phyloP scores from a whole-genome alignment of 768 basidiomycete genomes.

The Boletus speciosus region DNA sequence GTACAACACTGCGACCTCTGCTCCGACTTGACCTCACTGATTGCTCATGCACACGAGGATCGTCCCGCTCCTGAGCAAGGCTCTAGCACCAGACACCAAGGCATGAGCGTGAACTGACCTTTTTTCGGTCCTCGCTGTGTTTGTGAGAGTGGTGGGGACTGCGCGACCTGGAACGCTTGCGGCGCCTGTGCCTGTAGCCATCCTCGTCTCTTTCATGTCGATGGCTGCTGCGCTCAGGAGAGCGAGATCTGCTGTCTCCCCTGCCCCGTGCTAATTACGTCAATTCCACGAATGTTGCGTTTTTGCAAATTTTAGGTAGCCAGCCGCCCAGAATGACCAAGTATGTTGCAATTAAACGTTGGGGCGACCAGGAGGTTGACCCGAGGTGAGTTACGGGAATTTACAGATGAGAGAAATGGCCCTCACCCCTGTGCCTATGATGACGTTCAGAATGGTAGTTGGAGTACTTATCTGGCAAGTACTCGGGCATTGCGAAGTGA shows the following conservation, averaged over 20 bases:
- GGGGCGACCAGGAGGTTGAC: slow-evolving; percentile 25
- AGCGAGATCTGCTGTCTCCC: slow-evolving; percentile 24
- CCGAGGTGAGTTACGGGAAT: slow-evolving; percentile 22
- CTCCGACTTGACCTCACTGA: slow-evolving; percentile 1
- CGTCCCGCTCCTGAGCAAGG: slow-evolving; percentile 6
- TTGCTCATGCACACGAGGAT: slow-evolving; percentile 1
- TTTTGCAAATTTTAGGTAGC: background rate
- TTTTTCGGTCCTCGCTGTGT: background rate
- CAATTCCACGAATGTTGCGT: background rate
- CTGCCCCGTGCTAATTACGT: slow-evolving; percentile 17
- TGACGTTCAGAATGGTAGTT: slow-evolving; percentile 6
- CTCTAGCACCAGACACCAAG: background rate
- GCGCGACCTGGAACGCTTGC: slow-evolving; percentile 23
- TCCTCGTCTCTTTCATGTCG: slow-evolving; percentile 11
- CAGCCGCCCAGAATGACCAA: slow-evolving; percentile 19
- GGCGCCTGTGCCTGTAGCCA: slow-evolving; percentile 3
- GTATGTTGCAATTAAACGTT: slow-evolving; percentile 1
- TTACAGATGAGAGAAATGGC: background rate
- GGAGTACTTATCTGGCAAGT: slow-evolving; percentile 8
- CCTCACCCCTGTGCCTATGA: slow-evolving; percentile 25
- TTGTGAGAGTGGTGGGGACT: slow-evolving; percentile 13
- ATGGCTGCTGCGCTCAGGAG: slow-evolving; percentile 14
- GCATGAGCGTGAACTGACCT: background rate
- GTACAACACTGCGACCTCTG: slow-evolving; percentile 31
- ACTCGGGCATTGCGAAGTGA: slow-evolving; percentile 10